Base-by-base conservation (phyloP, 768 basidiomycete species). In the Rossbeevera mucosa region DNA sequence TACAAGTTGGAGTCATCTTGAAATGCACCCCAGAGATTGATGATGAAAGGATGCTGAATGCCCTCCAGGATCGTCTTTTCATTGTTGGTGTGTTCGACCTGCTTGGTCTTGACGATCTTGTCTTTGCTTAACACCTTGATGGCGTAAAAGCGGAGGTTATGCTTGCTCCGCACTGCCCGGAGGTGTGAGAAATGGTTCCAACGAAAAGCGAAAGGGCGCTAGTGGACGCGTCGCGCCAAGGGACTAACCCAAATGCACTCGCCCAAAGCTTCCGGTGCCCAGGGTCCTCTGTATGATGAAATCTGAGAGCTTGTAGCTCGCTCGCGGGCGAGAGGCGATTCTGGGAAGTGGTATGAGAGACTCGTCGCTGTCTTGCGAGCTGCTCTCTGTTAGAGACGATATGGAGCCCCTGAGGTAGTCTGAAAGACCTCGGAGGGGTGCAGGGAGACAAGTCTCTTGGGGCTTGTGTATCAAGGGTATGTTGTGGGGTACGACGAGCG, bases 71-170 rank as follows among this genome's bases (percentile, higher is more conserved):
- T 93, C 45, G 76, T 76, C 60, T 92, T 86, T 70, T 99, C 96
- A 61, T 90, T 94, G 68, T 94, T 96, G 41, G 96, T 97, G 62
- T 99, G 96, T 64, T 97, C 92, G 46, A 97, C 83, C 68, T 99
- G 96, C 73, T 97, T 96, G 71, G 91, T 82, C 59, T 80, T 82
- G 50, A 91, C 90, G 49, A 97, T 88, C 66, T 91, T 88, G 55
- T 94, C 92, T 68, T 97, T 97, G 73, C 80, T 87, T 56, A 97
- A 74, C 7, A 97, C 93, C 68, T 97, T 97, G 77, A 95, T 83
- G 45, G 94, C 94, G 66, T 95, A 97, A 69, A 91, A 94, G 14
- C 94, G 88, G n/a, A 89, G 78, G 66, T 95, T 96, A 66, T 95
- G 91, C 71, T 86, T 89, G 68, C 91, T 94, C 54, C 88, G 83